Base-by-base conservation (phyloP, 768 basidiomycete genomes). In the Boletus rufocinnamomeus region DNA sequence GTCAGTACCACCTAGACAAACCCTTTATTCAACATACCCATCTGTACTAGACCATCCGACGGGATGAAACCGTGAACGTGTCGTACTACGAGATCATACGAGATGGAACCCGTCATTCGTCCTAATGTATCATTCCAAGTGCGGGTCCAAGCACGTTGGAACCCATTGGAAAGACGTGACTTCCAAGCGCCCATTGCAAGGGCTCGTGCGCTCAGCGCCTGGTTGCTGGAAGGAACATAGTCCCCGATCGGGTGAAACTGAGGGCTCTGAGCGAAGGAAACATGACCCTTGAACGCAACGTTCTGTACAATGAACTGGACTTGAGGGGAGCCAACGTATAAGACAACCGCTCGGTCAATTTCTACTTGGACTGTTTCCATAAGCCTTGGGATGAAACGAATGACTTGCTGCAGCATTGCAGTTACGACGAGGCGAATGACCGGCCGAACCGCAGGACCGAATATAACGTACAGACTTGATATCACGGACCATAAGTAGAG, bases 101-200 rank as follows among this genome's bases (percentile, higher is more conserved):
- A 77, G 2, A 82, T 80, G 14, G 79, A 78, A 21, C 85, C 89
- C 52, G 80, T 81, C 49, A 84, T 85, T 41, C 77, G 79, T 14
- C 86, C 88, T 77, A 87, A 80, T 27, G 88, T 88, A 52, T 83
- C 78, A 60, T 88, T 85, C 77, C 88, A 84, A 43, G 88, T 88
- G 54, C 83, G 79, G 50, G 86, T 84, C 77, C 88, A 81, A 27
- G 88, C 83, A 56, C 89, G 77, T 47, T 77, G 79, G 50, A 89
- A 76, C 59, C 88, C 85, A 49, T 79, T 80, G 37, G 77, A 78
- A 54, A 90, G 70, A 30, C 85, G 80, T 34, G 79, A 81, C 62
- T 81, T 85, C 87, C 84, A 88, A n/a, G 83, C 81, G 4, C 80
- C 80, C 71, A 88, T 79, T 2, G 72, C 72, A 25, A 73, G 68